Base-by-base conservation (phyloP, 176 grass and related monocot genomes). In the Rhynchospora breviuscula region DNA sequence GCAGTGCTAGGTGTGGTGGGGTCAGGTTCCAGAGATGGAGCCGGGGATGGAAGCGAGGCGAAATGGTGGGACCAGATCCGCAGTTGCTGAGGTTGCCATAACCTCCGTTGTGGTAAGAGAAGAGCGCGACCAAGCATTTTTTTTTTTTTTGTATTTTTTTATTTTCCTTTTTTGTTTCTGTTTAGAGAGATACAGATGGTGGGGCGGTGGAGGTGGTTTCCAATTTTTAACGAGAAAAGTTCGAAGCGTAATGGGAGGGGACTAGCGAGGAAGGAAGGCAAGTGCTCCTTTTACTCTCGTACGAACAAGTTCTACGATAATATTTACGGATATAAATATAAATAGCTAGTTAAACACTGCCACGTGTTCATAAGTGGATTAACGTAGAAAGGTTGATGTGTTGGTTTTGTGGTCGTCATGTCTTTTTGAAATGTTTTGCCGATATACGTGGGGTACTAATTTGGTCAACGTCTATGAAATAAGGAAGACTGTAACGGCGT, bases 71-170 rank as follows among this genome's bases (percentile, higher is more conserved):
- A 56, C 12, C 85, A 84, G 57, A 49, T 74, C 66, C 25, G 57
- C 45, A 44, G 0, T 2, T 26, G 58, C 5, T 18, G 31, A 18
- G 7, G 31, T 19, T 72, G 49, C 81, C 59, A 33, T 76, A 85
- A 35, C 45, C 51, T 3, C 6, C 59, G 83, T 49, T 81, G 80
- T 47, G 61, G 57, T 22, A 63, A 81, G 13, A 82, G 8, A 11
- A 75, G 25, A 63, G 77, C 71, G 84, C 87, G 85, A 45, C 85
- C 83, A 64, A 90, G 90, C 93, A 82, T 82, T 62, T 61, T 14
- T 43, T 43, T 63, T 23, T 81, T 81, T 81, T 40, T 0, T 1
- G 22, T n/a, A n/a, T n/a, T 1, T 29, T 29, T 29, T 29, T 29
- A 1, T 58, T 14, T 6, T 62, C 15, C 5, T 22, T 65, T 53